A percentile compares a stretch with the other conserved stretches of the same genome.
phyloP scores from a whole-genome alignment of 306 rosid genomes.

The Gastrolobium bilobum region DNA sequence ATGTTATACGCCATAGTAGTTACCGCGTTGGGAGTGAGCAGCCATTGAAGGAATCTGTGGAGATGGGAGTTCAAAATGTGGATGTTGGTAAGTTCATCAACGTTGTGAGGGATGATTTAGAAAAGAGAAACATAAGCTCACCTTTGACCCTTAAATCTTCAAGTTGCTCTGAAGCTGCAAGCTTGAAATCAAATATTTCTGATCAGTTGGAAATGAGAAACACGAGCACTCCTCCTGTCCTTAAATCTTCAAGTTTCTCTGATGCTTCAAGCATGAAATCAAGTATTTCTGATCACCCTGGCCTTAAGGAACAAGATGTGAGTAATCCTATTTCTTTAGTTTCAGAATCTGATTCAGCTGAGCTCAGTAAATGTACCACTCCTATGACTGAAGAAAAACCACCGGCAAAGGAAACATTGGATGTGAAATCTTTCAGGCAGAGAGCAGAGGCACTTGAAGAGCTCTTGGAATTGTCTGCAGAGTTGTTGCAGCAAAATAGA shows the following conservation, averaged over 20 bases:
- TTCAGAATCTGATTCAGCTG: conserved; percentile 64
- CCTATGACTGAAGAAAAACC: conserved; percentile 70
- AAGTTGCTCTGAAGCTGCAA: conserved; percentile 62
- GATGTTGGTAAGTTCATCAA: conserved; percentile 85
- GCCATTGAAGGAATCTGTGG: conserved; percentile 78
- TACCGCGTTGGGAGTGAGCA: conserved; percentile 93
- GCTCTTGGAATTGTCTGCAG: conserved; percentile 94
- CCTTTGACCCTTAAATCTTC: conserved; percentile 61
- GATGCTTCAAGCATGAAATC: conserved; percentile 64
- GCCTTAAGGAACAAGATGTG: conserved; percentile 60
- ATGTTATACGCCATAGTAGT: conserved; percentile 97
- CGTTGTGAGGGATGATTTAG: conserved; percentile 79
- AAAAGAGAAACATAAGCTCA: conserved; percentile 60
- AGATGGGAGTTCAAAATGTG: conserved; percentile 90
- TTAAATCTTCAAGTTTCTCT: conserved; percentile 60
- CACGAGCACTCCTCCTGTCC: conserved; percentile 45
- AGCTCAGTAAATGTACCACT: conserved; percentile 55
- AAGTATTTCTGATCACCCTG: conserved; percentile 58
- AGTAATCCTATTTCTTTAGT: conserved; percentile 51
- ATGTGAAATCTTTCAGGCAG: conserved; percentile 91
- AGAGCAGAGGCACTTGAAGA: conserved; percentile 99
- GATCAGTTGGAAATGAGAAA: conserved; percentile 70
- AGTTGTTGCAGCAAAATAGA: conserved; percentile 84
- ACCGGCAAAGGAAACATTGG: conserved; percentile 74
- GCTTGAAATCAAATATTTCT: conserved; percentile 56